A percentile compares a stretch with the other conserved stretches of the same genome.
Conservation (phyloP, 2,329 filamentous ascomycete genomes). For the Fusarium tjaetaba region DNA sequence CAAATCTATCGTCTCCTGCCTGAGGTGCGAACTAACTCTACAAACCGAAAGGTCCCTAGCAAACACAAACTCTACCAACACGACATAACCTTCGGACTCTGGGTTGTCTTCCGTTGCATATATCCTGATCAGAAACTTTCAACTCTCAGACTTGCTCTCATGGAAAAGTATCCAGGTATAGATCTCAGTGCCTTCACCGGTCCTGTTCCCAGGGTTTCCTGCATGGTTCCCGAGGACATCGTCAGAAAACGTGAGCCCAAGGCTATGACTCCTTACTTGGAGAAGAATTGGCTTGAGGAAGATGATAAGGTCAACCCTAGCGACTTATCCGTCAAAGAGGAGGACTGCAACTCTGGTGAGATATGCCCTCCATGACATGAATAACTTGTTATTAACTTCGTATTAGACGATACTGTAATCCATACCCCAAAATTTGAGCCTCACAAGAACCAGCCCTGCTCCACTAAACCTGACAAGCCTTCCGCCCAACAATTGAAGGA, state of each 20-base stretch:
- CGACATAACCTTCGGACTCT: conserved; percentile 7
- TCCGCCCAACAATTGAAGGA: not conserved
- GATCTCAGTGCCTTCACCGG: not conserved
- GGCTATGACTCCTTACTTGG: not conserved
- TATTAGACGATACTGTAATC: not conserved
- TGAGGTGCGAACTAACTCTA: not conserved
- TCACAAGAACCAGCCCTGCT: not conserved
- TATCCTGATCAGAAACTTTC: not conserved
- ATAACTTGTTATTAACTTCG: not conserved
- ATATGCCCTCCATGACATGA: too few relatives aligned
- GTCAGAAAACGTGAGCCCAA: not conserved
- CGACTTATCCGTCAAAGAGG: not conserved
- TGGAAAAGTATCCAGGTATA: conserved; percentile 3
- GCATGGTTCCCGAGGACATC: not conserved
- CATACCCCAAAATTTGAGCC: not conserved
- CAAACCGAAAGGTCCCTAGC: not conserved
- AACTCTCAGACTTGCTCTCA: not conserved
- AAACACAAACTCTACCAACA: not conserved
- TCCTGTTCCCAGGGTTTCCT: not conserved
- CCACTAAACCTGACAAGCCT: not conserved
- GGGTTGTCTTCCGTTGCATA: conserved; percentile 12
- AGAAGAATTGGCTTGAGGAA: not conserved
- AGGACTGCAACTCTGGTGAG: not conserved
- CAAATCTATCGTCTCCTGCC: not conserved
- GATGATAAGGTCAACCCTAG: not conserved